A percentile compares a stretch with the other conserved stretches of the same genome.
Evolutionary conservation across 192 early-diverging fungal species (phyloP).

Genomic region (Backusella liffmaniae): DNA sequence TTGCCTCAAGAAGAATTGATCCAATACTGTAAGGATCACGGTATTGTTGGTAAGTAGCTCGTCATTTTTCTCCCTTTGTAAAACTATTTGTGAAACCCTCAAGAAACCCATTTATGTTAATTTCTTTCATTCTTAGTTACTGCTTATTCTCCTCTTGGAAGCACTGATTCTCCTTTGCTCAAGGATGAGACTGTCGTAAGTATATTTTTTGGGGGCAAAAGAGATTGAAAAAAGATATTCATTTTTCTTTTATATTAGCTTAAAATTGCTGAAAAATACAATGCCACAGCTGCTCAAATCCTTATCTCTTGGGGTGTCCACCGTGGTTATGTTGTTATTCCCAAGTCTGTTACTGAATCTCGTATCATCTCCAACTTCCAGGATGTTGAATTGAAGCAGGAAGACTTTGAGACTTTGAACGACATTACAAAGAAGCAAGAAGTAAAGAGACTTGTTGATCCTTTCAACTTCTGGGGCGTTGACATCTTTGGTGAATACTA

Average conservation of each 20-base stretch:
- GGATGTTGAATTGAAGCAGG: slow-evolving; percentile 6
- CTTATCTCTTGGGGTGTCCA: slow-evolving; percentile 75
- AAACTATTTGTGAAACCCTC: not conserved
- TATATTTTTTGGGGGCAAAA: slow-evolving; percentile 1
- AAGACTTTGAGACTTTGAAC: slow-evolving; percentile 14
- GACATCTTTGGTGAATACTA: slow-evolving; percentile 13
- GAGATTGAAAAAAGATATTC: not conserved
- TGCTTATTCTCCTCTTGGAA: slow-evolving; percentile 82
- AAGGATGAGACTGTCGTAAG: slow-evolving; percentile 26
- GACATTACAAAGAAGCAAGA: not conserved
- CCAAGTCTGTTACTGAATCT: slow-evolving; percentile 70
- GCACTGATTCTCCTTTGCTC: slow-evolving; percentile 23
- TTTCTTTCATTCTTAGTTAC: slow-evolving; percentile 43
- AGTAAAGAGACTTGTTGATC: not conserved
- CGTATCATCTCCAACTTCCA: slow-evolving; percentile 29
- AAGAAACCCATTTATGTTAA: not conserved
- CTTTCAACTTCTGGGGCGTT: slow-evolving; percentile 13
- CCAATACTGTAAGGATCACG: slow-evolving; percentile 50
- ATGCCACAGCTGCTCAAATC: slow-evolving; percentile 67
- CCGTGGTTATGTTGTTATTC: slow-evolving; percentile 75
- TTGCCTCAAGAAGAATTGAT: slow-evolving; percentile 50
- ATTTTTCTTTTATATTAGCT: slow-evolving; percentile 4
- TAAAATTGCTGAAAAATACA: slow-evolving; percentile 65
- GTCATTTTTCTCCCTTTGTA: slow-evolving; percentile 19
- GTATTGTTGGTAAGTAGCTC: slow-evolving; percentile 54